Evolutionary conservation across 2,329 filamentous ascomycete genomes (phyloP).

Genomic region (Fusarium fracticaudum): DNA sequence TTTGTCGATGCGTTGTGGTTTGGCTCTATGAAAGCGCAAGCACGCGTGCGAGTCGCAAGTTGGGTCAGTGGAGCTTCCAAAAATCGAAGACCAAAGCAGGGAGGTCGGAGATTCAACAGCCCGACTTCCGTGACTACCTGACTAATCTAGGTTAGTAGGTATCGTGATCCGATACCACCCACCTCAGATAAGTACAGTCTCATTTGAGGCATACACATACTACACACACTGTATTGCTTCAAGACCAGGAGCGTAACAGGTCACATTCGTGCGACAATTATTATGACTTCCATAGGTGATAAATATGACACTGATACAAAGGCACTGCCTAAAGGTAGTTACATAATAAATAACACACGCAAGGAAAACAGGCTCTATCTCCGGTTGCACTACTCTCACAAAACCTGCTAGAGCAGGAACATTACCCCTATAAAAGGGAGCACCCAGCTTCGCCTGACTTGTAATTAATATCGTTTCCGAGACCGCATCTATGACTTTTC

Average conservation of each 20-base stretch:
- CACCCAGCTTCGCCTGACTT: not conserved
- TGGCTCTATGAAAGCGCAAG: slow-evolving; percentile 30
- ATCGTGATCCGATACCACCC: slow-evolving; percentile 2
- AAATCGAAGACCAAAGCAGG: slow-evolving; percentile 6
- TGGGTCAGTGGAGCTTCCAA: slow-evolving; percentile 12
- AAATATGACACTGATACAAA: not conserved
- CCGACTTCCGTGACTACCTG: slow-evolving; percentile 23
- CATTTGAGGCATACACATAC: not conserved
- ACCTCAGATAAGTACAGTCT: slow-evolving; percentile 28
- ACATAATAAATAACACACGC: slow-evolving; percentile 13
- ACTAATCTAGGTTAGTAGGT: not conserved
- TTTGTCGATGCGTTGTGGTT: slow-evolving; percentile 1
- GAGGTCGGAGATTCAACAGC: slow-evolving; percentile 37
- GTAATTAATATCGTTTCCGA: not conserved
- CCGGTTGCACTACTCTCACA: not conserved
- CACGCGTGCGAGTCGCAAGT: slow-evolving; percentile 37
- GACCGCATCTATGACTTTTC: slow-evolving; percentile 48
- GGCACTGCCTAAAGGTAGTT: not conserved
- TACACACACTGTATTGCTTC: not conserved
- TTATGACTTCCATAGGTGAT: not conserved
- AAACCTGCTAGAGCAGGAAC: not conserved
- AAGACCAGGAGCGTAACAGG: not conserved
- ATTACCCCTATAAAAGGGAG: not conserved
- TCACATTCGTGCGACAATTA: not conserved
- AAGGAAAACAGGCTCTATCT: slow-evolving; percentile 1